Conservation (phyloP, 2,329 filamentous ascomycete genomes). For the Fusarium sambucinum region DNA sequence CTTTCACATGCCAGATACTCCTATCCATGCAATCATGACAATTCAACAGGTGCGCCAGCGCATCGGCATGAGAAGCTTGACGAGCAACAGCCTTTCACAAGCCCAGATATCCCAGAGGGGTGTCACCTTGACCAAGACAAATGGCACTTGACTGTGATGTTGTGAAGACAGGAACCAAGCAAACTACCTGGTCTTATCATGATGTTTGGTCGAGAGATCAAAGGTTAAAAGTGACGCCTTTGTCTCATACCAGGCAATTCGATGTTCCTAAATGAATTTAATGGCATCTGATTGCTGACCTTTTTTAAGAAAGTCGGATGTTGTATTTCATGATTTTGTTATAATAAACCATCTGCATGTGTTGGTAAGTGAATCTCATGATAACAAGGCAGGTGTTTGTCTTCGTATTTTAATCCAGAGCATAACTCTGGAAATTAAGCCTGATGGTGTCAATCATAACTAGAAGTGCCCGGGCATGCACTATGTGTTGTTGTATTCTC, state of each 20-base stretch:
- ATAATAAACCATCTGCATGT: background rate
- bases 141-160: conserved; percentile 4
- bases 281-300: conserved; percentile 6
- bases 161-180: conserved; percentile 10
- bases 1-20: conserved; percentile 23
- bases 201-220: conserved; percentile 21
- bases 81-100: conserved; percentile 28
- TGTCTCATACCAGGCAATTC: conserved; percentile 15
- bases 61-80: conserved; percentile 21
- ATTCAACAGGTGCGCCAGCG: conserved; percentile 19
- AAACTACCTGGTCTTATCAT: conserved; percentile 14
- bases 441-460: background rate
- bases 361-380: background rate
- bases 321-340: conserved; percentile 18
- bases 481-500: background rate
- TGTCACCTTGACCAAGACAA: background rate
- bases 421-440: background rate
- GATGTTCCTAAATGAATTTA: background rate
- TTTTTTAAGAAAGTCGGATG: background rate
- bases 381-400: background rate
- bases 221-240: conserved; percentile 32
- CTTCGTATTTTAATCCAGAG: background rate
- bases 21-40: conserved; percentile 8
- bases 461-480: background rate
- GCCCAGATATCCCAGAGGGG: background rate